phyloP scores from a whole-genome alignment of 2,329 filamentous ascomycete species.

The Stylonectria norvegica region DNA sequence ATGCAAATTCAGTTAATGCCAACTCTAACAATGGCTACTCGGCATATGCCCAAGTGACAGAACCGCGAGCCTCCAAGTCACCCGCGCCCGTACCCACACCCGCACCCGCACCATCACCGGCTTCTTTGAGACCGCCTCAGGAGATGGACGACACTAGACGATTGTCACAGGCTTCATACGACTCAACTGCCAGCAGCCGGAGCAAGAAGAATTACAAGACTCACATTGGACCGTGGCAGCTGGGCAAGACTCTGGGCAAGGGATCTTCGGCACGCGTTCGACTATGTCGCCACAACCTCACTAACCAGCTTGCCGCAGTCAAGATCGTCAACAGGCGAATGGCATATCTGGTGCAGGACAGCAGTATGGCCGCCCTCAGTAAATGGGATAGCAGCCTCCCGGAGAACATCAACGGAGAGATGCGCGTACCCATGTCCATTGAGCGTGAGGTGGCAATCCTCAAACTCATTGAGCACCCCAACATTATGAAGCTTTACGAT shows the following conservation, averaged over 20 bases:
- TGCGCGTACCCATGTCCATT: slow-evolving; percentile 79
- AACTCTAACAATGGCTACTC: neutral
- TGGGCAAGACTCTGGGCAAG: slow-evolving; percentile 84
- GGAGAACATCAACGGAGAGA: slow-evolving; percentile 56
- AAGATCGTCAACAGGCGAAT: slow-evolving; percentile 90
- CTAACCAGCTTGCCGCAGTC: slow-evolving; percentile 79
- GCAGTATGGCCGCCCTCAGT: slow-evolving; percentile 81
- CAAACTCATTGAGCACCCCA: slow-evolving; percentile 91
- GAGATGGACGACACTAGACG: slow-evolving; percentile 35
- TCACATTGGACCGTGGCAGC: slow-evolving; percentile 88
- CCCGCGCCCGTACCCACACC: too few species aligned
- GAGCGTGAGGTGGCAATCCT: slow-evolving; percentile 96
- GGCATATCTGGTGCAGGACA: slow-evolving; percentile 76
- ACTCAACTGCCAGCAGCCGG: slow-evolving; percentile 38
- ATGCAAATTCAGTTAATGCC: neutral
- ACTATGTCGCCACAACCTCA: slow-evolving; percentile 74
- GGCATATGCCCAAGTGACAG: neutral
- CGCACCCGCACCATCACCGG: neutral
- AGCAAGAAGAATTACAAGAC: slow-evolving; percentile 55
- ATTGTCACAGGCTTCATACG: slow-evolving; percentile 40
- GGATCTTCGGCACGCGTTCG: slow-evolving; percentile 88
- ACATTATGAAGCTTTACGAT: slow-evolving; percentile 91
- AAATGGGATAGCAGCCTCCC: slow-evolving; percentile 61
- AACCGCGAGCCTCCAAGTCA: slow-evolving; percentile 1
- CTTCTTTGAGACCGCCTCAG: slow-evolving; percentile 27